phyloP scores from a whole-genome alignment of 2,329 filamentous ascomycete genomes.

The Paraconiothyrium brasiliense region DNA sequence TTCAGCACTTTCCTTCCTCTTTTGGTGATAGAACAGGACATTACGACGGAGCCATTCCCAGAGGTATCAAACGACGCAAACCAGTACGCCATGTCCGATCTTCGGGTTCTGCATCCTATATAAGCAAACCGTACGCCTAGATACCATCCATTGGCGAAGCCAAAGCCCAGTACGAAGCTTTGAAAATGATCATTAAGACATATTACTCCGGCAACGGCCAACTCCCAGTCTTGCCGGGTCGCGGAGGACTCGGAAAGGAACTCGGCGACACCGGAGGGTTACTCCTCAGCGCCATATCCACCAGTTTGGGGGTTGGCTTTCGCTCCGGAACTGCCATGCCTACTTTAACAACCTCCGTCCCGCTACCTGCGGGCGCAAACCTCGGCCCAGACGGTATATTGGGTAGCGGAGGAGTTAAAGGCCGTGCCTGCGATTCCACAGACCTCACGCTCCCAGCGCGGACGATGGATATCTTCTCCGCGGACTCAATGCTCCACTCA shows the following conservation, averaged over 20 bases:
- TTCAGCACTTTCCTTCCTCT: background rate
- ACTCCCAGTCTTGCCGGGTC: conserved; percentile 22
- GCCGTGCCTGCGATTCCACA: conserved; percentile 5
- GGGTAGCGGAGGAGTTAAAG: background rate
- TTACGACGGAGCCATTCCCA: background rate
- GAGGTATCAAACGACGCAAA: background rate
- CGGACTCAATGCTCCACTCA: conserved; percentile 34
- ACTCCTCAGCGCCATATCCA: conserved; percentile 20
- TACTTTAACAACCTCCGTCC: conserved; percentile 20
- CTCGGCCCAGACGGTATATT: background rate
- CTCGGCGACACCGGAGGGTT: conserved; percentile 24
- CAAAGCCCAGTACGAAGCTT: background rate
- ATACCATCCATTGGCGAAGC: background rate
- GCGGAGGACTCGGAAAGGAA: conserved; percentile 16
- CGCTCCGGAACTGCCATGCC: conserved; percentile 22
- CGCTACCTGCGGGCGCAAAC: background rate
- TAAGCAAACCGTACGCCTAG: background rate
- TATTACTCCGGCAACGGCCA: conserved; percentile 28
- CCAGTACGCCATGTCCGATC: background rate
- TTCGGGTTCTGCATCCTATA: background rate
- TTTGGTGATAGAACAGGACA: background rate
- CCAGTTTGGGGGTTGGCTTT: conserved; percentile 12
- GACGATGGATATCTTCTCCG: conserved; percentile 30
- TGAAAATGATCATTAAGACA: background rate
- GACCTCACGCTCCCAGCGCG: conserved; percentile 23